Evolutionary conservation across 2,329 filamentous ascomycete genomes (phyloP), one percentile per base, ranked within the genome.

Genomic region (Stagonosporopsis rhizophila): DNA sequence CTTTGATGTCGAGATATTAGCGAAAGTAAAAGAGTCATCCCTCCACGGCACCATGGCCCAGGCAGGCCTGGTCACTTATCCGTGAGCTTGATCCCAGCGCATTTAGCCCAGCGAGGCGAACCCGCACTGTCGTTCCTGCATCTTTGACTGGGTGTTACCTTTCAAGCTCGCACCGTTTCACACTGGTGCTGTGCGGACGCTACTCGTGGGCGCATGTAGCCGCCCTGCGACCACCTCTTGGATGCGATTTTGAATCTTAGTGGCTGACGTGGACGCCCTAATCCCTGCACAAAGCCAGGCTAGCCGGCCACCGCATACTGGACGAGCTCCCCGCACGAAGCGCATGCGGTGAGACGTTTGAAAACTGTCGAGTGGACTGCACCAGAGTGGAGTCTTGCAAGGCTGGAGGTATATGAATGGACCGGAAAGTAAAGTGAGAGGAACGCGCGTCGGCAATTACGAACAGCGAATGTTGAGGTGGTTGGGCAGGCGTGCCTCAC

Each of bases 131-230:
- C 32, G 71, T 73, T 70, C 67, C 71, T 74, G 71, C 71, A 68
- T 69, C 58, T 72, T 46, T 66, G 41, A 73, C 66, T 74, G 71
- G 71, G 59, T 65, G 62, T 42, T 52, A 50, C 56, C 61, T 59
- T 64, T 51, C 60, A 52, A 38, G 60, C 51, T 60, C 58, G 58
- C 65, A 61, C 60, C 53, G 64, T 67, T 62, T 70, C 64, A 62
- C 67, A 57, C 61, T 64, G 62, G 61, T 59, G 58, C 59, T 64
- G 61, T 45, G 39, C 44, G 48, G 55, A 49, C 44, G 27, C 44
- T 49, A 48, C 58, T 60, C 58, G 58, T 60, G 56, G 56, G 52
- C 60, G 64, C 64, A 52, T 49, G 51, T 72, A 71, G 68, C 67
- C 70, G 70, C 68, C 63, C 60, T 47, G 60, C 53, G 37, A 50